phyloP scores from a whole-genome alignment of 257 asterid species.

The Solanum bulbocastanum region DNA sequence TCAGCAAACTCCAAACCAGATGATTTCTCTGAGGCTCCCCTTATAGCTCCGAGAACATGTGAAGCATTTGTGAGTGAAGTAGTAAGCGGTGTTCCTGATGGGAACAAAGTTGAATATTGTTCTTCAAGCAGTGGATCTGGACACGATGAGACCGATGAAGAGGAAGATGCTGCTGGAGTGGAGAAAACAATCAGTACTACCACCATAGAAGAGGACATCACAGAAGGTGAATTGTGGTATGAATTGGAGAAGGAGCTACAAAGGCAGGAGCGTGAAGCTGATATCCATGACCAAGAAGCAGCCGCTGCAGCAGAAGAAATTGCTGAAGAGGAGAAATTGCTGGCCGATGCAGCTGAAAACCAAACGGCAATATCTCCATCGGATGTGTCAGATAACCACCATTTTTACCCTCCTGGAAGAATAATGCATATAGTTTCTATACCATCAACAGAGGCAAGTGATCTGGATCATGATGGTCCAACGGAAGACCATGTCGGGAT shows the following conservation, averaged over 20 bases:
- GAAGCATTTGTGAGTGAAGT: conserved; percentile 33
- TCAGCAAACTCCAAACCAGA: conserved; percentile 26
- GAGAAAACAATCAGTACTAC: conserved; percentile 34
- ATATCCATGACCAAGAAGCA: conserved; percentile 44
- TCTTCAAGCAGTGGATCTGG: conserved; percentile 39
- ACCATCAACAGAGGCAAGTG: conserved; percentile 26
- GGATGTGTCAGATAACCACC: conserved; percentile 54
- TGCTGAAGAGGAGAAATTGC: conserved; percentile 58
- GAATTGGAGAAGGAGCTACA: conserved; percentile 75
- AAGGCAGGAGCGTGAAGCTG: conserved; percentile 37
- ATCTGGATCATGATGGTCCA: conserved; percentile 13
- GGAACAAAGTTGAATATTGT: conserved; percentile 28
- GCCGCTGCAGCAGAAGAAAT: conserved; percentile 66
- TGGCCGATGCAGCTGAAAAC: conserved; percentile 51
- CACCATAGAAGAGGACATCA: conserved; percentile 44
- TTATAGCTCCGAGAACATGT: conserved; percentile 31
- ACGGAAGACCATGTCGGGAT: conserved; percentile 51
- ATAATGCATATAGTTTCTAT: conserved; percentile 70
- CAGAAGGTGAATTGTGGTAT: conserved; percentile 77
- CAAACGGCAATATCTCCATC: conserved; percentile 49
- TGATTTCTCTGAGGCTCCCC: conserved; percentile 39
- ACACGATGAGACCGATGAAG: conserved; percentile 61
- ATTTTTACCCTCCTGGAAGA: conserved; percentile 72
- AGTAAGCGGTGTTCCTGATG: conserved; percentile 16
- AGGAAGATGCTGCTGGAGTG: conserved; percentile 33